Evolutionary conservation across 2,329 filamentous ascomycete species (phyloP).

Genomic region (Ascochyta rabiei): DNA sequence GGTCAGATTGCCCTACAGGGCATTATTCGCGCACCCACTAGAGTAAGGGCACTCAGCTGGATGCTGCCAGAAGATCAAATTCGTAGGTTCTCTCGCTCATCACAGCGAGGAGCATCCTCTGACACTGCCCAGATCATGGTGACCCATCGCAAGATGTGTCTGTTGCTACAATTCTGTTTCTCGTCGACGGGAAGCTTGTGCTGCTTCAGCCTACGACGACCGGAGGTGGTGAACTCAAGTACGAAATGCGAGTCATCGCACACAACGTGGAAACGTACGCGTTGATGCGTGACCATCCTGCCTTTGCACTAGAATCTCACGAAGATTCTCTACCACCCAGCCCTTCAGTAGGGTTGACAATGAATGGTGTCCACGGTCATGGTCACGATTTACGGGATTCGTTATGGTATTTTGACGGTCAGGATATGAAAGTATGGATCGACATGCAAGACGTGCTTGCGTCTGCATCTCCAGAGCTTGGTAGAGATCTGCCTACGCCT

Average conservation of each 20-base stretch:
- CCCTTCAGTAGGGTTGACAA: slow-evolving; percentile 54
- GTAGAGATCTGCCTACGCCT: slow-evolving; percentile 73
- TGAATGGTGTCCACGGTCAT: slow-evolving; percentile 52
- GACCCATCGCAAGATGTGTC: slow-evolving; percentile 96
- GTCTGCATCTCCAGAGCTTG: slow-evolving; percentile 68
- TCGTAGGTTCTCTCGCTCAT: slow-evolving; percentile 52
- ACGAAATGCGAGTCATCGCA: slow-evolving; percentile 96
- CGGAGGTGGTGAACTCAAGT: slow-evolving; percentile 84
- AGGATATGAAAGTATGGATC: slow-evolving; percentile 84
- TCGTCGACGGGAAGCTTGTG: slow-evolving; percentile 97
- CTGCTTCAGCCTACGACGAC: slow-evolving; percentile 85
- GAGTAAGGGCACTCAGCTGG: slow-evolving; percentile 94
- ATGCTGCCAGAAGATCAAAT: slow-evolving; percentile 90
- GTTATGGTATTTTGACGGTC: slow-evolving; percentile 92
- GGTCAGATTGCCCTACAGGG: slow-evolving; percentile 97
- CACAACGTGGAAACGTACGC: slow-evolving; percentile 96
- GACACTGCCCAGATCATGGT: slow-evolving; percentile 65
- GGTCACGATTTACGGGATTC: slow-evolving; percentile 75
- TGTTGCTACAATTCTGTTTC: slow-evolving; percentile 88
- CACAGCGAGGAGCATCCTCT: slow-evolving; percentile 17
- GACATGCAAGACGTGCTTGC: slow-evolving; percentile 84
- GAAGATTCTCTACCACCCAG: slow-evolving; percentile 58
- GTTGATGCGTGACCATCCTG: slow-evolving; percentile 84
- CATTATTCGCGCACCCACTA: slow-evolving; percentile 89
- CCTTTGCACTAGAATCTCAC: slow-evolving; percentile 53